Evolutionary conservation across 1,284 basidiomycete genomes (phyloP), one percentile per base, ranked within the genome.

Genomic region (Uromyces viciae-fabae): DNA sequence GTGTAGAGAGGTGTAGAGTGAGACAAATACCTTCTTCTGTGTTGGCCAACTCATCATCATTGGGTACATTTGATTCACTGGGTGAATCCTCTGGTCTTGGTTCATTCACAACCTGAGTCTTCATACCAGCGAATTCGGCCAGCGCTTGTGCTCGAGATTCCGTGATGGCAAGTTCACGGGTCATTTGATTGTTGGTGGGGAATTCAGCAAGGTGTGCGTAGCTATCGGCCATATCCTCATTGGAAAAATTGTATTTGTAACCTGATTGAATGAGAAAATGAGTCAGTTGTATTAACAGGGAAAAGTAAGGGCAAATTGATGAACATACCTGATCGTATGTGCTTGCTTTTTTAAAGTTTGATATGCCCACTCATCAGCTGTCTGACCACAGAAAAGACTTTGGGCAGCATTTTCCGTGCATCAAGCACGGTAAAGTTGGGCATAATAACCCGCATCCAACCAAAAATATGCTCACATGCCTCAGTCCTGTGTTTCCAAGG

Each of bases 401-500:
- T 75, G 38, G 73, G 73, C 36, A 75, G 19, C 54, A 75, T 75
- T 42, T 58, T 28, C 22, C 38, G 11, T 42, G 73, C 73, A 75
- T 75, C 22, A 2, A 75, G 56, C 11, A 75, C 56, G n/a, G 54
- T 60, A 38, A 75, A 75, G 25, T 49, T 58, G 1, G 54, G 73
- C 60, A 62, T 60, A 3, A 60, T 62, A 3, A 75, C 54, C 43
- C 38, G 31, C 66, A 49, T 49, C 40, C 58, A 60, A 25, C 58
- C 58, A 60, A 60, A 60, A 43, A 71, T 71, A 33, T 71, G 68
- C 33, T 71, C 73, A 38, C 73, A 75, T 43, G 73, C 73, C 60
- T 75, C 38, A 19, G 56, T 75, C 19, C 73, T 56, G 56, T 75
- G 73, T 38, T 75, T 75, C 73, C 73, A 75, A 25, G 56, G 56